Evolutionary conservation across 2,329 filamentous ascomycete species (phyloP).

Genomic region (Trichocomaceae sp.): DNA sequence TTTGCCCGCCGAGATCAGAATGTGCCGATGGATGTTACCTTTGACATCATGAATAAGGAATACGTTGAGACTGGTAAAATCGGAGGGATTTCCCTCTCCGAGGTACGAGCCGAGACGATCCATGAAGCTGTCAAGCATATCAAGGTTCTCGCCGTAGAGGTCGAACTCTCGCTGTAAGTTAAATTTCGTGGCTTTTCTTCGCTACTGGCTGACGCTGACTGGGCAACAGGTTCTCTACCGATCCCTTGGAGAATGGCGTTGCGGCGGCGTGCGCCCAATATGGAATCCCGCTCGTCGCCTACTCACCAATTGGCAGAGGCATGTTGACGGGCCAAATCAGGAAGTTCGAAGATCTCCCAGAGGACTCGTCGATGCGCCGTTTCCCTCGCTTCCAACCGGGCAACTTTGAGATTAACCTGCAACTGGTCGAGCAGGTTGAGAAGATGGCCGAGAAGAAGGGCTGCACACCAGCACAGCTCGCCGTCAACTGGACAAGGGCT

Average conservation of each 20-base stretch:
- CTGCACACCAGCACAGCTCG: slow-evolving; percentile 42
- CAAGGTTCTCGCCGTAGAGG: slow-evolving; percentile 3
- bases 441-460: slow-evolving; percentile 40
- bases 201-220: background rate
- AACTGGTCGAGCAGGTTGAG: slow-evolving; percentile 42
- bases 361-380: slow-evolving; percentile 39
- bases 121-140: slow-evolving; percentile 16
- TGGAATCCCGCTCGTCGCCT: slow-evolving; percentile 53
- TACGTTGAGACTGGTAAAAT: slow-evolving; percentile 40
- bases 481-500: slow-evolving; percentile 38
- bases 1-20: slow-evolving; percentile 51
- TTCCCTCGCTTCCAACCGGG: slow-evolving; percentile 47
- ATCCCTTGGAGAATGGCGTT: slow-evolving; percentile 6
- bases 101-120: slow-evolving; percentile 40
- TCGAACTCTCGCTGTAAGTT: slow-evolving; percentile 3
- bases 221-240: background rate
- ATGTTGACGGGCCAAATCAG: slow-evolving; percentile 48
- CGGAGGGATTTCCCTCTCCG: slow-evolving; percentile 39
- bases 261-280: slow-evolving; percentile 19
- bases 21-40: slow-evolving; percentile 43
- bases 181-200: background rate
- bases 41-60: slow-evolving; percentile 29
- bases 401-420: slow-evolving; percentile 45
- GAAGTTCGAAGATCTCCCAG: slow-evolving; percentile 41
- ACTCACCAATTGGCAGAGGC: slow-evolving; percentile 55